These are phyloP conservation scores for Talaromyces funiculosus DNA, from an alignment of 2,329 filamentous ascomycete species.

Conservation along the genomic window DNA sequence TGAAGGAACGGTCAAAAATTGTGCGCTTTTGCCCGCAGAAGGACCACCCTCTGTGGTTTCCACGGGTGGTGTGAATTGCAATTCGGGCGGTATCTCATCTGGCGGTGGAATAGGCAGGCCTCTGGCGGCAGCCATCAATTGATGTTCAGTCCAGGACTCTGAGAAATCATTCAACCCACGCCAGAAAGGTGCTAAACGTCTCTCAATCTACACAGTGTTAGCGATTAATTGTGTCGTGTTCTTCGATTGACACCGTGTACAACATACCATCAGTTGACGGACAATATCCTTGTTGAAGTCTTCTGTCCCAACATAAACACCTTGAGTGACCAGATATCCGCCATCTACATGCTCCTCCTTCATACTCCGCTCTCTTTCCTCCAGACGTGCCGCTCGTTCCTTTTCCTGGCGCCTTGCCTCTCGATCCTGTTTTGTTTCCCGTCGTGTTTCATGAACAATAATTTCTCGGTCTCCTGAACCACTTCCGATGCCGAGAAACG, in stretches of 20 bases:
- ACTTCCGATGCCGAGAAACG: conserved; percentile 52
- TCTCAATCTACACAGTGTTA: conserved; percentile 70
- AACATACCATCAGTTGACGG: conserved; percentile 76
- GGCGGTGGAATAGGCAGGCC: conserved; percentile 77
- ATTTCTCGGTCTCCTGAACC: conserved; percentile 44
- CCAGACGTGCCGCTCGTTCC: conserved; percentile 67
- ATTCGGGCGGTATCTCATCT: conserved; percentile 72
- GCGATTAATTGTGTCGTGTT: background rate
- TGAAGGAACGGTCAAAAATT: conserved; percentile 74
- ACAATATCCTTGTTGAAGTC: conserved; percentile 89
- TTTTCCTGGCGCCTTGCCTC: conserved; percentile 80
- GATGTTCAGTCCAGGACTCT: conserved; percentile 85
- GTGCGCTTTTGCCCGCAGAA: conserved; percentile 56
- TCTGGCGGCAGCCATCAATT: conserved; percentile 84
- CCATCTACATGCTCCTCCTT: conserved; percentile 90
- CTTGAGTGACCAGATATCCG: conserved; percentile 88
- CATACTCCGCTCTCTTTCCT: conserved; percentile 86
- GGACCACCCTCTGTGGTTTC: conserved; percentile 40
- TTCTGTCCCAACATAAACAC: conserved; percentile 84
- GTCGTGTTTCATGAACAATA: conserved; percentile 54
- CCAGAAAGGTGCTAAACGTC: conserved; percentile 91
- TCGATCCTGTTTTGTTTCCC: conserved; percentile 85
- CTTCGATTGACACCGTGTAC: background rate
- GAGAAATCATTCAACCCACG: conserved; percentile 84
- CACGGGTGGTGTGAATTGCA: conserved; percentile 49